Evolutionary conservation across 305 asterid species (phyloP), one percentile per base, ranked within the genome.

Genomic region (Fraxinus paxiana): DNA sequence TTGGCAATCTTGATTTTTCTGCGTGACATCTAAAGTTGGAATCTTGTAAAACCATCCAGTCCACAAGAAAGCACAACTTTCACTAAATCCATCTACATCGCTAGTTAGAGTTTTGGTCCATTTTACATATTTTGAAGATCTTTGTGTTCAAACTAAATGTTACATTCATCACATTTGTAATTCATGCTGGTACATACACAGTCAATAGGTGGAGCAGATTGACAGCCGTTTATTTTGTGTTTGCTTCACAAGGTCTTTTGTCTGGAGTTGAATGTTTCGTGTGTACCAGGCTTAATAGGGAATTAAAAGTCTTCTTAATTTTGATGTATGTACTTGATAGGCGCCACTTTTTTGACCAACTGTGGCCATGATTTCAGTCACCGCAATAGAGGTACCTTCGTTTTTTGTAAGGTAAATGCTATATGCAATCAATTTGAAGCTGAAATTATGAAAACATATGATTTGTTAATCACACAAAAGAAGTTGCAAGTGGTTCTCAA

Each of bases 61-160:
- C 63, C 24, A 15, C 34, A 63, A 28, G 38, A 67, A 28, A 67
- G 38, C 73, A 13, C 37, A 4, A 67, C 20, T 67, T 26, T 28
- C 34, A 28, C 73, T 12, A 43, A 56, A 31, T 71, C 31, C 72
- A 56, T 79, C 69, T 79, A 31, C 26, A 1, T 69, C 17, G 67
- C 76, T 28, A 35, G 34, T 74, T 73, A 73, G 46, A 54, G 54
- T 74, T 71, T 63, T 28, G 46, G 41, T 69, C 74, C 69, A 73
- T 79, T 79, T 59, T 79, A 63, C 56, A 41, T 20, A 59, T 34
- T 80, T 20, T 33, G 54, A 48, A 61, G 56, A 18, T 26, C 67
- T 20, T 35, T 37, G 1, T 35, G 41, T 18, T 59, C 30, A 59
- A 18, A 26, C 72, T 28, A 67, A 67, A 67, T 67, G 17, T 65